Percentiles rank a stretch among this genome's conserved stretches.
These are phyloP conservation scores for Debaryomycetaceae sp. DNA, from an alignment of 1,139 yeast species.

Conservation along the genomic window DNA sequence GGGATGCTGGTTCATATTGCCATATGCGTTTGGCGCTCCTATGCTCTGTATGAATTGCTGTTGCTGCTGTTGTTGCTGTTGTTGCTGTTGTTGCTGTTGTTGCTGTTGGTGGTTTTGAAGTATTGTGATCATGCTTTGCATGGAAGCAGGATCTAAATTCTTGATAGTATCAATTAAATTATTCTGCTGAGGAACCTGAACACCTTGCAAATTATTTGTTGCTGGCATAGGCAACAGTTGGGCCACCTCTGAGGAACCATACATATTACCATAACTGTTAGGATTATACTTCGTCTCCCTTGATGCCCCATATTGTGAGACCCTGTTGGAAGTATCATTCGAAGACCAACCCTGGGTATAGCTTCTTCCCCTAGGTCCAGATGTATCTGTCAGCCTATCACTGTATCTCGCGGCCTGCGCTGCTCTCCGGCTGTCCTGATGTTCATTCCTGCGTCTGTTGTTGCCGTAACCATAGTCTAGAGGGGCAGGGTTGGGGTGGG, in stretches of 20 bases:
- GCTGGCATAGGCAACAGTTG: background rate
- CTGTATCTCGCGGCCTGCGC: constrained; percentile 5
- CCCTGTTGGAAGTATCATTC: background rate
- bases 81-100: constrained; percentile 12
- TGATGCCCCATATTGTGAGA: background rate
- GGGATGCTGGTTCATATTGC: constrained; percentile 9
- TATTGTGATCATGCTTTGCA: constrained; percentile 46
- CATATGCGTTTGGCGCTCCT: constrained; percentile 4
- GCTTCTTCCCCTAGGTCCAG: background rate
- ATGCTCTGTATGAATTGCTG: constrained; percentile 2
- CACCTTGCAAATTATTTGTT: constrained; percentile 3
- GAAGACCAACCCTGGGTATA: constrained; percentile 2
- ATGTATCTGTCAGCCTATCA: constrained; percentile 2
- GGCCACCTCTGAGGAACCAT: constrained; percentile 6
- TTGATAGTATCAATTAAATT: constrained; percentile 35
- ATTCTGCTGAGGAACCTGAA: constrained; percentile 8
- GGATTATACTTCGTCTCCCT: background rate
- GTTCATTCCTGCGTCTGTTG: constrained; percentile 5
- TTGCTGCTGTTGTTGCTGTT: constrained; percentile 6
- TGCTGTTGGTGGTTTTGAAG: constrained; percentile 27
- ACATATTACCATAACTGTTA: constrained; percentile 1
- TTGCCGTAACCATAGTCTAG: background rate
- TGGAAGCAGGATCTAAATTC: constrained; percentile 49
- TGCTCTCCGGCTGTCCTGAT: constrained; percentile 7
- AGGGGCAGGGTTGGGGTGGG: constrained; percentile 3